These are phyloP conservation scores for Carnegiea gigantea DNA, from an alignment of 179 eudicot species.

Conservation along the genomic window DNA sequence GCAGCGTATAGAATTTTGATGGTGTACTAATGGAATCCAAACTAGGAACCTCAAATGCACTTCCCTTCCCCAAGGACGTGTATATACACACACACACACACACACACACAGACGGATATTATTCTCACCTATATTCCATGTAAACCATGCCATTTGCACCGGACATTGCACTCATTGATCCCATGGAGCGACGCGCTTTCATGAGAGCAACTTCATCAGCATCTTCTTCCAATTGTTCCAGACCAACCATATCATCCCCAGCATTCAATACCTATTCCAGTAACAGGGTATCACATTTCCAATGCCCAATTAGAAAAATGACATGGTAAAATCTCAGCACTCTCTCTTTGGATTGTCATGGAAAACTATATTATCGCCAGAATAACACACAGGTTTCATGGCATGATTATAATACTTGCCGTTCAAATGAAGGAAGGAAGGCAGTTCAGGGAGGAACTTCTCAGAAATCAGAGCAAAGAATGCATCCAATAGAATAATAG, in stretches of 20 bases:
- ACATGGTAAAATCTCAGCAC: not conserved
- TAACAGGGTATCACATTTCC: not conserved
- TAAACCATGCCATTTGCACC: constrained; percentile 94
- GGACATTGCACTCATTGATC: constrained; percentile 97
- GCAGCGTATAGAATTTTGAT: not conserved
- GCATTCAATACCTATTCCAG: constrained; percentile 69
- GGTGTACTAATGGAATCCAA: too few species aligned
- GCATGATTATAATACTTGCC: not conserved
- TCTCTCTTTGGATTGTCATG: not conserved
- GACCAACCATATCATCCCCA: constrained; percentile 82
- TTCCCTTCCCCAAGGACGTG: not conserved
- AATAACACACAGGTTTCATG: not conserved
- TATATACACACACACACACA: too few species aligned
- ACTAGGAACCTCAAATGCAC: not conserved
- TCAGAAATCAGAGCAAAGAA: not conserved
- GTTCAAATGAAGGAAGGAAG: not conserved
- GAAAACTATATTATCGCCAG: not conserved
- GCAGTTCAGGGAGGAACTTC: not conserved
- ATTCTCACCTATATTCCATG: constrained; percentile 84
- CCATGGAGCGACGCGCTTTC: constrained; percentile 72
- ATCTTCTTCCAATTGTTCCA: constrained; percentile 92
- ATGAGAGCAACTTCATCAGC: constrained; percentile 79
- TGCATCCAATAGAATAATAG: not conserved
- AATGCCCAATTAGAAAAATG: not conserved
- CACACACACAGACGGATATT: not conserved